A percentile compares a stretch with the other conserved stretches of the same genome.
phyloP scores from a whole-genome alignment of 1,139 yeast species.

The Pichia kudriavzevii region DNA sequence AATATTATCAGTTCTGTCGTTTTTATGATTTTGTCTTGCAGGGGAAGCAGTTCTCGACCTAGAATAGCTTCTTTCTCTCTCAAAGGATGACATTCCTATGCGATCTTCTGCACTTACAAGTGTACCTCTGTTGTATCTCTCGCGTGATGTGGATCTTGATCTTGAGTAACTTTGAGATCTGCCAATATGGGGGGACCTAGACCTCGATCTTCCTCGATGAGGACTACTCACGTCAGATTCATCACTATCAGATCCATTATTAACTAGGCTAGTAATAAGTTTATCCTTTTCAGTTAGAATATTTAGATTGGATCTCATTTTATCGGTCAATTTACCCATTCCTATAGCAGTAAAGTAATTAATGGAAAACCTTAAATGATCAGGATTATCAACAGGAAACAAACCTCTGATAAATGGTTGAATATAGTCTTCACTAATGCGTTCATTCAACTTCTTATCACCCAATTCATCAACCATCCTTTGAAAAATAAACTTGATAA shows the following conservation, averaged over 20 bases:
- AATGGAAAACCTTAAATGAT: constrained; percentile 70
- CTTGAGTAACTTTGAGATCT: constrained; percentile 11
- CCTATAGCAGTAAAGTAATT: constrained; percentile 93
- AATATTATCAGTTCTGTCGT: neutral
- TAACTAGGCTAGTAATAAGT: no score
- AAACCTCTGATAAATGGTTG: constrained; percentile 42
- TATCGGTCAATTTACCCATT: constrained; percentile 73
- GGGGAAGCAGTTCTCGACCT: constrained; percentile 11
- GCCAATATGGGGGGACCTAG: constrained; percentile 21
- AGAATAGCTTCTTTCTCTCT: constrained; percentile 4
- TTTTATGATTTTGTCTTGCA: neutral
- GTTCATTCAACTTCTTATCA: constrained; percentile 36
- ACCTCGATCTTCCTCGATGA: constrained; percentile 11
- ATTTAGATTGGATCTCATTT: constrained; percentile 57
- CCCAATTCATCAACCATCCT: constrained; percentile 80
- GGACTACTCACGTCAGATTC: no score
- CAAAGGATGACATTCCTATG: neutral
- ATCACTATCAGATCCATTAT: constrained; percentile 13
- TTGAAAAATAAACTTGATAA: constrained; percentile 72
- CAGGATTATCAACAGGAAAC: constrained; percentile 40
- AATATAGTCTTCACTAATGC: constrained; percentile 45
- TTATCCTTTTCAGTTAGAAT: no score
- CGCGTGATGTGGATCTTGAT: constrained; percentile 10
- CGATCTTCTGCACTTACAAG: no score
- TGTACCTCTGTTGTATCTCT: neutral